Conservation (phyloP, 2,329 filamentous ascomycete species). For the Aureobasidium namibiae region DNA sequence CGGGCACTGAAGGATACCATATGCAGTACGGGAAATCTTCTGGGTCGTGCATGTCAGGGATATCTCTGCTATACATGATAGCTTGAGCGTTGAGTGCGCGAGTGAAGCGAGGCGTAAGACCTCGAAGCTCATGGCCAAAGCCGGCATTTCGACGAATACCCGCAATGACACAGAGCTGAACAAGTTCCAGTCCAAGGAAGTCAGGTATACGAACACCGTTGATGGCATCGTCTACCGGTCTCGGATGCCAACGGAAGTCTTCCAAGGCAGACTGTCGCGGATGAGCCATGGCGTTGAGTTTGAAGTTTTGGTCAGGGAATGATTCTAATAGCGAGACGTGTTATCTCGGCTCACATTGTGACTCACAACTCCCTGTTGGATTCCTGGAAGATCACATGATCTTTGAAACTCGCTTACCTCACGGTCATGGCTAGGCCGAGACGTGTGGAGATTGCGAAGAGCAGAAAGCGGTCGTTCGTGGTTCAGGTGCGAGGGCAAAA, state of each 20-base stretch:
- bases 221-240: background rate
- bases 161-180: constrained; percentile 11
- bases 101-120: constrained; percentile 15
- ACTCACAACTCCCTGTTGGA: background rate
- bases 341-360: constrained; percentile 4
- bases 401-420: too few species aligned
- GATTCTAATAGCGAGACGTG: background rate
- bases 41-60: constrained; percentile 23
- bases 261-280: constrained; percentile 4
- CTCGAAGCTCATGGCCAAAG: constrained; percentile 15
- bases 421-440: too few species aligned
- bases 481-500: too few species aligned
- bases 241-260: constrained; percentile 9
- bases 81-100: constrained; percentile 27
- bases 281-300: constrained; percentile 7
- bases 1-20: constrained; percentile 32
- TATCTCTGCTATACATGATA: constrained; percentile 29
- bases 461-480: too few species aligned
- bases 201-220: constrained; percentile 3
- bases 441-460: too few species aligned
- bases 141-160: constrained; percentile 18
- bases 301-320: background rate
- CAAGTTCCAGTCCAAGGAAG: background rate
- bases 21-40: constrained; percentile 33
- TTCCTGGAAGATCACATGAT: background rate